Percentiles rank a stretch among this genome's conserved stretches.
phyloP scores from a whole-genome alignment of 805 yeast species.

The Ogataea ganodermae region DNA sequence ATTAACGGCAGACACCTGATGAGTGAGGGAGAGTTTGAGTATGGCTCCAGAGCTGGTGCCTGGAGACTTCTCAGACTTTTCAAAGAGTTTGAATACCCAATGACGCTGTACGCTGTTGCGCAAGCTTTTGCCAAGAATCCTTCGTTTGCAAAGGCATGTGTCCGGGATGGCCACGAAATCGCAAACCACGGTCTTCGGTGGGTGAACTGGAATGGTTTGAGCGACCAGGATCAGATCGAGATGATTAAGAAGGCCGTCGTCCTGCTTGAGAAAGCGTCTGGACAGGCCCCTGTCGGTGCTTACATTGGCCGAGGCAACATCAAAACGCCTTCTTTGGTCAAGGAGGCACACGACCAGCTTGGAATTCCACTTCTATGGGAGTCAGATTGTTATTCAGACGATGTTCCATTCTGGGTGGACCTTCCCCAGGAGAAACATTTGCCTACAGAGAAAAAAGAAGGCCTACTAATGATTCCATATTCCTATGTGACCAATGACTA shows the following conservation, averaged over 20 bases:
- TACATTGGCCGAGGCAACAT: conserved; percentile 39
- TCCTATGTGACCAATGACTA: conserved; percentile 31
- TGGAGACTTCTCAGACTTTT: conserved; percentile 35
- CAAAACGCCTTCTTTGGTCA: conserved; percentile 36
- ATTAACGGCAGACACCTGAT: conserved; percentile 17
- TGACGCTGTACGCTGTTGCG: conserved; percentile 42
- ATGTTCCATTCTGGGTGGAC: conserved; percentile 40
- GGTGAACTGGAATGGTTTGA: conserved; percentile 33
- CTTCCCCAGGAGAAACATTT: conserved; percentile 28
- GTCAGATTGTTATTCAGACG: conserved; percentile 40
- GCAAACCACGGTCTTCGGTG: conserved; percentile 41
- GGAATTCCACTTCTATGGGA: conserved; percentile 36
- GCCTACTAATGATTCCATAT: conserved; percentile 32
- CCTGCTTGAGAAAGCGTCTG: conserved; percentile 34
- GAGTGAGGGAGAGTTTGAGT: conserved; percentile 22
- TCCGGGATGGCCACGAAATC: conserved; percentile 41
- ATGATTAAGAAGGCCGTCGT: conserved; percentile 35
- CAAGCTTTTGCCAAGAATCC: conserved; percentile 39
- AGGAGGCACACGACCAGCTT: conserved; percentile 37
- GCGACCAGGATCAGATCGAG: conserved; percentile 37
- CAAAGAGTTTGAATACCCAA: conserved; percentile 33
- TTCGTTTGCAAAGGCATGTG: conserved; percentile 37
- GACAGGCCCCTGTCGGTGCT: conserved; percentile 39
- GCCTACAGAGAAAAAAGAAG: conserved; percentile 24
- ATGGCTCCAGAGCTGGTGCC: conserved; percentile 22